Conservation (phyloP, 169 alveolate genomes). For the Babesia ovata region DNA sequence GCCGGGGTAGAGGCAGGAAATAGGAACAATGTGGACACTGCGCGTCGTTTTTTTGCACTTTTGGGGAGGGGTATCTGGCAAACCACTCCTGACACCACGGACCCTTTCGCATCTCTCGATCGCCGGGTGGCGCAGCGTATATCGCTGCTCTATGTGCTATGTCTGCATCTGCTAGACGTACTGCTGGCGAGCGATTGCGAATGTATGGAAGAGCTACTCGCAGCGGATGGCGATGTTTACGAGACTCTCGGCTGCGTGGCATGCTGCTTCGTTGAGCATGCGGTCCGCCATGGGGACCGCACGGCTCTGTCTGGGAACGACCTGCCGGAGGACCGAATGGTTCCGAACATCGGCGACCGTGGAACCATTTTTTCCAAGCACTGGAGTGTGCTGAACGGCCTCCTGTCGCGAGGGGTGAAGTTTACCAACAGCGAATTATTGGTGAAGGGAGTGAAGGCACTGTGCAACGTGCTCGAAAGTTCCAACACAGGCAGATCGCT, state of each 20-base stretch:
- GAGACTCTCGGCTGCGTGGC: conserved; percentile 13
- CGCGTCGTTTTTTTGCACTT: conserved; percentile 23
- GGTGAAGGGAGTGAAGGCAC: conserved; percentile 46
- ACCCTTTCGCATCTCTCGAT: conserved; percentile 19
- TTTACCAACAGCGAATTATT: conserved; percentile 19
- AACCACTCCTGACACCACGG: not conserved
- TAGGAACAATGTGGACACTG: conserved; percentile 14
- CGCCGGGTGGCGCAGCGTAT: conserved; percentile 44
- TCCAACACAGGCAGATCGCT: conserved; percentile 21
- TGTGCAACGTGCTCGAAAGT: conserved; percentile 32
- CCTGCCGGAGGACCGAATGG: conserved; percentile 26
- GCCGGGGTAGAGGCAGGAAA: not conserved
- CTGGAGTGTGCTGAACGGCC: conserved; percentile 45
- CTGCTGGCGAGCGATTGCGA: conserved; percentile 3
- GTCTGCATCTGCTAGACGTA: conserved; percentile 30
- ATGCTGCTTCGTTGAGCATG: conserved; percentile 38
- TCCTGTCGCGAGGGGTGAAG: conserved; percentile 32
- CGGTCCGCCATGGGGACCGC: conserved; percentile 13
- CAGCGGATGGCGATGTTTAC: not conserved
- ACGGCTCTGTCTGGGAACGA: not conserved
- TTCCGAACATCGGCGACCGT: conserved; percentile 33
- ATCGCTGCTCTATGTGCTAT: conserved; percentile 26
- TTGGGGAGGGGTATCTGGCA: conserved; percentile 30
- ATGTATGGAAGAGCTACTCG: conserved; percentile 3
- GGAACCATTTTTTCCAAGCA: conserved; percentile 45